Conservation (phyloP, 163 green algal genomes). For the Scenedesmus sp. region DNA sequence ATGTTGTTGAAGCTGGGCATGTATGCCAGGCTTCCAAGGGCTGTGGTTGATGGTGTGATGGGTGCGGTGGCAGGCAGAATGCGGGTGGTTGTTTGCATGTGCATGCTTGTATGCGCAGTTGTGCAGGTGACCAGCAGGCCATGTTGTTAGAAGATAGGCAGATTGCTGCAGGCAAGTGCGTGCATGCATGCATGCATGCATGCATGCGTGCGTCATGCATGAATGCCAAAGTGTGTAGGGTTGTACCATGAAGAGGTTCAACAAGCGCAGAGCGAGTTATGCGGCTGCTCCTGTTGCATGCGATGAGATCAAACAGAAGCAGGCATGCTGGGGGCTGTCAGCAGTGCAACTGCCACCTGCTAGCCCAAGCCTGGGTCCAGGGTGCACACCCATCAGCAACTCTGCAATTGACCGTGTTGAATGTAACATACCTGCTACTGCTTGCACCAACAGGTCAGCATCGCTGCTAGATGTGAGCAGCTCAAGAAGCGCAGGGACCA, state of each 20-base stretch:
- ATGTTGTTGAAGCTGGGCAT: too few species aligned
- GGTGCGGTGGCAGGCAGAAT: too few species aligned
- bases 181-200: too few species aligned
- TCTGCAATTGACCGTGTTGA: not conserved
- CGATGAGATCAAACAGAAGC: too few species aligned
- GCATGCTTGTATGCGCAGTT: not conserved
- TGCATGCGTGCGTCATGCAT: not conserved
- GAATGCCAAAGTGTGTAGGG: not conserved
- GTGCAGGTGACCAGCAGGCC: too few species aligned
- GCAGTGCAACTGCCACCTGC: not conserved
- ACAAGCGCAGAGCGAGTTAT: not conserved
- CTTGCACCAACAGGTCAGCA: slow-evolving; percentile 52
- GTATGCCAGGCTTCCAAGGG: too few species aligned
- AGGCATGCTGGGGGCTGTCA: too few species aligned
- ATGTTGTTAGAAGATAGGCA: too few species aligned
- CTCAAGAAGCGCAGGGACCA: slow-evolving; percentile 54
- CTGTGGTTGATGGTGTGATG: too few species aligned
- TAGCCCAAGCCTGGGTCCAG: not conserved
- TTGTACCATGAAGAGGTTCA: not conserved
- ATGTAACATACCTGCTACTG: not conserved
- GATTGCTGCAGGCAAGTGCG: too few species aligned
- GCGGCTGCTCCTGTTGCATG: not conserved
- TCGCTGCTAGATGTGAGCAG: slow-evolving; percentile 49
- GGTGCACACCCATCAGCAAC: not conserved
- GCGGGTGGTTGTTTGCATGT: not conserved